Percentiles rank a stretch among this genome's conserved stretches.
phyloP scores from a whole-genome alignment of 768 basidiomycete genomes.

The Serendipita sp. region DNA sequence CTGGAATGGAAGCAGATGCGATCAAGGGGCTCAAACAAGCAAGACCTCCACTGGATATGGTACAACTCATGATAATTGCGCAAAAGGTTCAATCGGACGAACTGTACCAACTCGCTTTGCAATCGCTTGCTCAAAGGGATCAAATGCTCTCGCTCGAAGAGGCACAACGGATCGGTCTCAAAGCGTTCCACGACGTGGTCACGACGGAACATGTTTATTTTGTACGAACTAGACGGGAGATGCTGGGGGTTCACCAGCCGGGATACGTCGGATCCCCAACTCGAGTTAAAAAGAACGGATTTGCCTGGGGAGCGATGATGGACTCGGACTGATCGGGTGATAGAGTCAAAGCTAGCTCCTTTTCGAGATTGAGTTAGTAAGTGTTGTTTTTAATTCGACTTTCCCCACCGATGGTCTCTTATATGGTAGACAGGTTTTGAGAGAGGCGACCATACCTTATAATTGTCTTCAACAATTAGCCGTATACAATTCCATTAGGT shows the following conservation, averaged over 20 bases:
- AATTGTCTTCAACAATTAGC: too few relatives aligned
- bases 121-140: slow-evolving; percentile 1
- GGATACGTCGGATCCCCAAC: too few relatives aligned
- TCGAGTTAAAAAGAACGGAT: too few relatives aligned
- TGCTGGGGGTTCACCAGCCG: neutral
- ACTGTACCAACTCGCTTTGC: neutral
- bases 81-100: neutral
- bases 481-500: too few relatives aligned
- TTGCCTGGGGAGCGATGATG: too few relatives aligned
- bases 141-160: neutral
- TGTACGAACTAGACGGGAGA: neutral
- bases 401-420: too few relatives aligned
- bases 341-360: too few relatives aligned
- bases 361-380: too few relatives aligned
- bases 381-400: too few relatives aligned
- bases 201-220: slow-evolving; percentile 1
- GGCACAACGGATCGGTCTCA: neutral
- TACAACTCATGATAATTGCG: neutral
- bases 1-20: neutral
- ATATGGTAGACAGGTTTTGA: too few relatives aligned
- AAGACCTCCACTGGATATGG: neutral
- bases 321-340: too few relatives aligned
- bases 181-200: neutral
- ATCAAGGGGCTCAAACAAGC: neutral
- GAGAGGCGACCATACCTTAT: too few relatives aligned